phyloP scores from a whole-genome alignment of 2,329 filamentous ascomycete genomes.

The Botrytis galanthina region DNA sequence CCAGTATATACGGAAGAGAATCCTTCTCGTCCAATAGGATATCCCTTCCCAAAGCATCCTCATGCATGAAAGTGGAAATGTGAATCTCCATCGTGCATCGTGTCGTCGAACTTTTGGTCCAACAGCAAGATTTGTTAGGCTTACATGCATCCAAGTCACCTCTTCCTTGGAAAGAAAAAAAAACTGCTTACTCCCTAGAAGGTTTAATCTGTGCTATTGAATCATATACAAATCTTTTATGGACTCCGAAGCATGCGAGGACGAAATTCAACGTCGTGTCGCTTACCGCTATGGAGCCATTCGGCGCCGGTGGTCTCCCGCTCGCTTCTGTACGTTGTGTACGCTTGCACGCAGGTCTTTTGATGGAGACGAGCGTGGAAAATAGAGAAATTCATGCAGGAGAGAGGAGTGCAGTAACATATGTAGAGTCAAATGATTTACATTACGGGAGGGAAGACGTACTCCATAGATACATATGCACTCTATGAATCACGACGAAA shows the following conservation, averaged over 20 bases:
- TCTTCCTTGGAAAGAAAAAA: conserved; percentile 16
- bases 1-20: not conserved
- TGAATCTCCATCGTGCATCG: conserved; percentile 14
- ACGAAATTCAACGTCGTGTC: not conserved
- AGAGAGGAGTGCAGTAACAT: conserved; percentile 6
- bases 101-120: conserved; percentile 21
- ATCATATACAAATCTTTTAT: not conserved
- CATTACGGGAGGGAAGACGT: not conserved
- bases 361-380: not conserved
- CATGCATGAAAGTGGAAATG: conserved; percentile 11
- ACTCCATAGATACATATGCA: not conserved
- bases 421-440: conserved; percentile 10
- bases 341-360: not conserved
- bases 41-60: conserved; percentile 1
- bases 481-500: not conserved
- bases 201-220: conserved; percentile 10
- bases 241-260: conserved; percentile 10
- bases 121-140: conserved; percentile 10
- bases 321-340: not conserved
- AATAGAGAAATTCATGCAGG: not conserved
- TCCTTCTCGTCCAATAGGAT: conserved; percentile 3
- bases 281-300: not conserved
- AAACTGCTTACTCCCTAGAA: not conserved
- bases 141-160: conserved; percentile 5
- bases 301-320: not conserved